These are phyloP conservation scores for Boletellus emodensis DNA, from an alignment of 768 basidiomycete species.

Conservation along the genomic window DNA sequence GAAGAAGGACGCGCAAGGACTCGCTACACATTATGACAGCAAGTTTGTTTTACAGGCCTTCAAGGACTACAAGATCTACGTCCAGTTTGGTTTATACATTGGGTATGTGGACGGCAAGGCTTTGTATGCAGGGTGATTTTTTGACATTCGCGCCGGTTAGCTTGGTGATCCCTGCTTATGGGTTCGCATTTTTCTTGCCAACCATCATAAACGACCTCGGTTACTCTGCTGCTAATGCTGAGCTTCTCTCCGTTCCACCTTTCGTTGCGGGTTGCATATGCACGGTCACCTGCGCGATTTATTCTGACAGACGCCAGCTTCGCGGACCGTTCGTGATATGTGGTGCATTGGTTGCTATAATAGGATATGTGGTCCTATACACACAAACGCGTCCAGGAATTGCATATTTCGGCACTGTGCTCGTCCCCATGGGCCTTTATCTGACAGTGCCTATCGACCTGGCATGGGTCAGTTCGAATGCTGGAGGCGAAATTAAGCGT, in stretches of 20 bases:
- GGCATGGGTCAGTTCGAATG: constrained; percentile 52
- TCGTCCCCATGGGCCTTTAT: constrained; percentile 48
- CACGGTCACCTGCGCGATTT: constrained; percentile 36
- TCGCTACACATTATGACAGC: constrained; percentile 41
- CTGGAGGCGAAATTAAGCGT: constrained; percentile 51
- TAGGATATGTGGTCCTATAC: constrained; percentile 48
- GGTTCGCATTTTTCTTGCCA: constrained; percentile 45
- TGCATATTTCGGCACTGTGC: constrained; percentile 41
- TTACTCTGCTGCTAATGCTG: constrained; percentile 45
- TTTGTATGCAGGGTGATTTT: not conserved
- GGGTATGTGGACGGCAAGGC: constrained; percentile 25
- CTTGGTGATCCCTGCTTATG: constrained; percentile 41
- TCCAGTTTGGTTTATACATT: constrained; percentile 34
- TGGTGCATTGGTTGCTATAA: constrained; percentile 35
- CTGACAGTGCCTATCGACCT: constrained; percentile 41
- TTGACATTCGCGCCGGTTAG: constrained; percentile 20
- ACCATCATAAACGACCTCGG: constrained; percentile 47
- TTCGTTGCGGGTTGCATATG: constrained; percentile 40
- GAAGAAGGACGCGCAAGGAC: constrained; percentile 39
- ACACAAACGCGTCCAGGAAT: constrained; percentile 15
- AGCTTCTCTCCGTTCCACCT: constrained; percentile 46
- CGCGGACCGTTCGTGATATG: constrained; percentile 48
- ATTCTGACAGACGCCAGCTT: constrained; percentile 39
- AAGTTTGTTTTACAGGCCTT: constrained; percentile 48
- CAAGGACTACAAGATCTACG: constrained; percentile 39